A percentile compares a stretch with the other conserved stretches of the same genome.
These are phyloP conservation scores for Cafeteria roenbergensis DNA, from an alignment of 108 stramenopile species.

Conservation along the genomic window DNA sequence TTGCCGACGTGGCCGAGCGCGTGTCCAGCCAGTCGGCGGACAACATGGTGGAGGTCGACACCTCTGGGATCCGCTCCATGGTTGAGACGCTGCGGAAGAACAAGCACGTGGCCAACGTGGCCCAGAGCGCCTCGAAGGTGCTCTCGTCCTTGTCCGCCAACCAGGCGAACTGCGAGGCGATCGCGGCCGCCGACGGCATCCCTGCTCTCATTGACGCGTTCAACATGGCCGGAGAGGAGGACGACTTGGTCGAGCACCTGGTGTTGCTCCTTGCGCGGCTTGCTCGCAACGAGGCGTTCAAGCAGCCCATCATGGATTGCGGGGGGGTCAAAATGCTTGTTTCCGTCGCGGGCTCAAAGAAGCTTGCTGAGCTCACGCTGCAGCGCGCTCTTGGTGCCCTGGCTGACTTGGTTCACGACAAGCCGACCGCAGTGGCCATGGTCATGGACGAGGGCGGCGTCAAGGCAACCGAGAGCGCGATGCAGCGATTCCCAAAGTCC, in stretches of 20 bases:
- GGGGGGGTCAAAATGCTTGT: constrained; percentile 13
- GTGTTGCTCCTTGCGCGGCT: constrained; percentile 10
- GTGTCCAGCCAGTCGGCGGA: background rate
- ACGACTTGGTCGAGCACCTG: constrained; percentile 1
- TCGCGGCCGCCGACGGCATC: constrained; percentile 10
- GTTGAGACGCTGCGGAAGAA: background rate
- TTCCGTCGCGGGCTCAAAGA: constrained; percentile 1
- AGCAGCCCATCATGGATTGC: constrained; percentile 5
- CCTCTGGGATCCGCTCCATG: background rate
- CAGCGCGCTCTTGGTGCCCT: constrained; percentile 6
- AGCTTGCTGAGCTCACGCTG: background rate
- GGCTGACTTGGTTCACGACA: constrained; percentile 13
- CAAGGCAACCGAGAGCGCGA: background rate
- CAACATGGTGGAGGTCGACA: background rate
- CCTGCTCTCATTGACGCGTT: constrained; percentile 15
- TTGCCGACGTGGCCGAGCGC: background rate
- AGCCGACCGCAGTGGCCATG: background rate
- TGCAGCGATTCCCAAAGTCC: constrained; percentile 3
- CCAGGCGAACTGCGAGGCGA: constrained; percentile 10
- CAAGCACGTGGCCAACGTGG: background rate
- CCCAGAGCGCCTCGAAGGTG: background rate
- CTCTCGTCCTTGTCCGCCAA: background rate
- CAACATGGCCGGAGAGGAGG: background rate
- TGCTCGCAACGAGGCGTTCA: constrained; percentile 11
- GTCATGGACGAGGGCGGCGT: constrained; percentile 7